Base-by-base conservation (phyloP, 495 filamentous ascomycete genomes). In the Aspergillus nanangensis region DNA sequence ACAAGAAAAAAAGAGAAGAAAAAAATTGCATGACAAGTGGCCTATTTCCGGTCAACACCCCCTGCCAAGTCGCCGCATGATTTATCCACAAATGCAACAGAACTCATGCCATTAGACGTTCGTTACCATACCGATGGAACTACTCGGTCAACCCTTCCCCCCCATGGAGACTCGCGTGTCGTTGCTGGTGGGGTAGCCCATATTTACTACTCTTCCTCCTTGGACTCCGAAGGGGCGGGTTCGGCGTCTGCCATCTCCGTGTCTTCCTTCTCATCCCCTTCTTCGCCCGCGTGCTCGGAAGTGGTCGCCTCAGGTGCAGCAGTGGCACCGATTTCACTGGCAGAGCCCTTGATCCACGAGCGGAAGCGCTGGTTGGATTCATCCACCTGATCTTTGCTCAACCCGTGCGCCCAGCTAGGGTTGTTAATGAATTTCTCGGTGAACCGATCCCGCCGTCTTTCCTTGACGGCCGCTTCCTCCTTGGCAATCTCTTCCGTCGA, bases 381-480 rank as follows among this genome's bases (percentile, higher is more conserved):
- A 46, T 88, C 80, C 31, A 90, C 86, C 41, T 87, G 76, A 38
- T 86, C 85, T 44, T 81, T 80, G 61, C 75, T 81, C 35, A 85
- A 59, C 9, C 75, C 81, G 51, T 82, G 82, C 69, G 90, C 89
- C 84, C 87, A 92, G 21, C 62, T 63, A 41, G 83, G 85, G 60
- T 89, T 90, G 54, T 81, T 80, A 15, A 90, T 72, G 45, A 89
- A 77, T 61, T 82, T 82, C 65, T 92, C 85, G 47, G 73, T 73
- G 60, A 87, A 83, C 46, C 71, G 69, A 46, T 87, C 79, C 8
- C 69, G 75, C 19, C 82, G 74, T 39, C 78, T 63, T 50, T 84
- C 76, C 33, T 65, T 75, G 13, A 78, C 59, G 9, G 77, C 69
- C 17, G 67, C 64, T 24, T 72, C 54, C 39, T 71, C 62, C 44